Percentiles rank a stretch among this genome's conserved stretches.
These are phyloP conservation scores for Mycena venus DNA, from an alignment of 768 basidiomycete species.

Conservation along the genomic window DNA sequence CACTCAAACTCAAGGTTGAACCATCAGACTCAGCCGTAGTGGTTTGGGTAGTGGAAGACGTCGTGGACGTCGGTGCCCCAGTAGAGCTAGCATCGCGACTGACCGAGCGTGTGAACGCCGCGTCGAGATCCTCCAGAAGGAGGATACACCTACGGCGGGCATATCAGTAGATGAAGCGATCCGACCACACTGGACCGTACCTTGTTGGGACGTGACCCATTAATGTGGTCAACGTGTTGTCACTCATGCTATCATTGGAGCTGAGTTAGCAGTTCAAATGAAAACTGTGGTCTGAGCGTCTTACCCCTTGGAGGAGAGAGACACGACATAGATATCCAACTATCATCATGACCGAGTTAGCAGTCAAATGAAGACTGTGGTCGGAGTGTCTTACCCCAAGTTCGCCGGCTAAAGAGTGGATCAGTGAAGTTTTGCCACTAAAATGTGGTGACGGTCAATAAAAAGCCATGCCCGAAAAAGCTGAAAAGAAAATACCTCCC, in stretches of 20 bases:
- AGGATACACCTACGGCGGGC: conserved; percentile 79
- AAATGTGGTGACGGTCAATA: conserved; percentile 4
- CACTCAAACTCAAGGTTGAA: conserved; percentile 88
- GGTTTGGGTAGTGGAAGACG: conserved; percentile 59
- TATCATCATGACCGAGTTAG: too few species aligned
- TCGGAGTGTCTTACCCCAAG: too few species aligned
- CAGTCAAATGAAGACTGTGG: too few species aligned
- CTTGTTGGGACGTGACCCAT: conserved; percentile 92
- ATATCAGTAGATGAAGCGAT: conserved; percentile 30
- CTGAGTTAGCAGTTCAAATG: conserved; percentile 32
- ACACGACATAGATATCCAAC: conserved; percentile 93
- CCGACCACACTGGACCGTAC: conserved; percentile 49
- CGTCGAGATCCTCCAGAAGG: conserved; percentile 94
- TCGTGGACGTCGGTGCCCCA: conserved; percentile 70
- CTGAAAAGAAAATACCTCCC: conserved; percentile 66
- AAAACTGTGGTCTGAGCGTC: conserved; percentile 28
- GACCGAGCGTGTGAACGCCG: conserved; percentile 90
- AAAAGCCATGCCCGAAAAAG: conserved; percentile 30
- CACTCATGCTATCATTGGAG: conserved; percentile 77
- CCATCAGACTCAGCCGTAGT: conserved; percentile 65
- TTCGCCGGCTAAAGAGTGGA: conserved; percentile 88
- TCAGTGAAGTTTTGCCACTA: conserved; percentile 89
- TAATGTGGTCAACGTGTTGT: conserved; percentile 87
- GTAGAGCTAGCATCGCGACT: conserved; percentile 87
- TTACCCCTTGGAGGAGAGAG: conserved; percentile 89